Evolutionary conservation across 192 early-diverging fungal species (phyloP), one percentile per base, ranked within the genome.

Genomic region (Anaeromyces robustus): DNA sequence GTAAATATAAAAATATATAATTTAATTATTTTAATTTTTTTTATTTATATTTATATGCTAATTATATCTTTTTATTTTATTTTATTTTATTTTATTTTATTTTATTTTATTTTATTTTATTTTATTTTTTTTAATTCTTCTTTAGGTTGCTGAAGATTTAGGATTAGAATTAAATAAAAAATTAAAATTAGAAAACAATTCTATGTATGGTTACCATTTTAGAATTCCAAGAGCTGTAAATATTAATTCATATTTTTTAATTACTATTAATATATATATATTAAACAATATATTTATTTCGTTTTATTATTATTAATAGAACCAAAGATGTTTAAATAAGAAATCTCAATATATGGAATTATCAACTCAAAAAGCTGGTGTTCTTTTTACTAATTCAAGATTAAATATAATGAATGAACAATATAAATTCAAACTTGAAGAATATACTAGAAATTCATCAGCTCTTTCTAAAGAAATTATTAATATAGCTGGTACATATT

Each of bases 401-500:
- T 81, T 99, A 82, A 86, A 90, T 32, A 82, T 90, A 13, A 83
- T 96, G 31, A 92, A 88, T 78, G 84, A 87, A 22, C 82, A 89
- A 29, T 94, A 90, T 81, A 85, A 82, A 6, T 90, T 94, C 16
- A 82, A 92, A 1, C 84, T 87, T 2, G 85, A 82, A 6, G 82
- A 91, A 80, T 99, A 97, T 82, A 87, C 88, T 29, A 85, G 87
- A 34, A 85, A 89, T 37, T 96, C 97, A 84, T 84, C 85, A 28
- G 87, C 88, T 13, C 81, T 99, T 12, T 95, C 94, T 19, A 94
- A 92, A 83, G 94, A 98, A 77, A 92, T 99, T 2, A 94, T 99
- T 81, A 87, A 86, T n/a, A 91, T 95, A 43, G 94, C 94, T 77
- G 89, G 92, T 86, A 84, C 92, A 29, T 97, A 97, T 84, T 92